Evolutionary conservation across 2,329 filamentous ascomycete genomes (phyloP).

Genomic region (Ophiostoma angusticollis): DNA sequence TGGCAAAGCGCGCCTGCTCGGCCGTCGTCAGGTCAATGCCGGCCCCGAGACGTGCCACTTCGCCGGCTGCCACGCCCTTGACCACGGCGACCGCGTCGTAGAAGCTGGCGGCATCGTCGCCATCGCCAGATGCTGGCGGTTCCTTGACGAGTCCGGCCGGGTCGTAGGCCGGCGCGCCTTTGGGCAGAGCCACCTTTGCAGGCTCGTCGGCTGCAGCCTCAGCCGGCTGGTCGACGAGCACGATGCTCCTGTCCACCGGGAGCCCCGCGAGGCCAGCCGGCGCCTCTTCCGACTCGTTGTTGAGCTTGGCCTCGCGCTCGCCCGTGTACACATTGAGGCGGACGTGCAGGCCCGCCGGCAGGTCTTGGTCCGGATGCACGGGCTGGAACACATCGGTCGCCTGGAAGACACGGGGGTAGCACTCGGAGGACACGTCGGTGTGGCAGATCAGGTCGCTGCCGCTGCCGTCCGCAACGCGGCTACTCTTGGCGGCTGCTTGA

Average conservation of each 20-base stretch:
- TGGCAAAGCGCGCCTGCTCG: constrained; percentile 27
- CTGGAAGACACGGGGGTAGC: constrained; percentile 52
- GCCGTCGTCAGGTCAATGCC: constrained; percentile 1
- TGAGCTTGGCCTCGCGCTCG: constrained; percentile 51
- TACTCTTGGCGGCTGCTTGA: background rate
- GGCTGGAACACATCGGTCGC: constrained; percentile 52
- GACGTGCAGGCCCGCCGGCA: constrained; percentile 53
- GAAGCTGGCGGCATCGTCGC: constrained; percentile 28
- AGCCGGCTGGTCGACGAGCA: constrained; percentile 38
- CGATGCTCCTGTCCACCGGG: constrained; percentile 37
- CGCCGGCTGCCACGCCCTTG: constrained; percentile 23
- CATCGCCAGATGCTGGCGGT: constrained; percentile 22
- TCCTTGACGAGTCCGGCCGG: constrained; percentile 43
- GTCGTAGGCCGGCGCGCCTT: constrained; percentile 44
- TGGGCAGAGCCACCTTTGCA: constrained; percentile 22
- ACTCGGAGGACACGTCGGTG: constrained; percentile 44
- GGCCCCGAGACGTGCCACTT: background rate
- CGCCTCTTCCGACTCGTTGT: constrained; percentile 41
- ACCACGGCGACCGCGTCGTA: constrained; percentile 35
- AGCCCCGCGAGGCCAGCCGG: constrained; percentile 33
- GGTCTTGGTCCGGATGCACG: constrained; percentile 50
- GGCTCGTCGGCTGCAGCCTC: constrained; percentile 11
- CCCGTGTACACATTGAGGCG: constrained; percentile 53
- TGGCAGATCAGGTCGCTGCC: constrained; percentile 49
- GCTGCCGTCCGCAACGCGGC: background rate